A percentile compares a stretch with the other conserved stretches of the same genome.
These are phyloP conservation scores for Erodium chrysanthum DNA, from an alignment of 441 rosid genomes.

Conservation along the genomic window DNA sequence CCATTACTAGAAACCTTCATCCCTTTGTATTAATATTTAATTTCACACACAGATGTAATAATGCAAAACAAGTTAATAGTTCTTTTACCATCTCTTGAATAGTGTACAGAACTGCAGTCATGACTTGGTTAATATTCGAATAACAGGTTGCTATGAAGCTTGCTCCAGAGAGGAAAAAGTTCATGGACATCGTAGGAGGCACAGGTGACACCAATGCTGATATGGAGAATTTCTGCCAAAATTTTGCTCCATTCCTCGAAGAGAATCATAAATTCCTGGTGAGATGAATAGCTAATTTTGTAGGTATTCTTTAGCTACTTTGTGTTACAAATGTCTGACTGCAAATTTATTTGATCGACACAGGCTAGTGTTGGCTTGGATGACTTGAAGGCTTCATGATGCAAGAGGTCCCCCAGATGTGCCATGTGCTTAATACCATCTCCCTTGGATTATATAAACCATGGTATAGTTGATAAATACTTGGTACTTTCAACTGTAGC, in stretches of 20 bases:
- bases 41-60: too few relatives aligned
- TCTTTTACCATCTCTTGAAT: too few relatives aligned
- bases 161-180: slow-evolving; percentile 91
- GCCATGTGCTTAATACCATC: too few relatives aligned
- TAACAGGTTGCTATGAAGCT: slow-evolving; percentile 81
- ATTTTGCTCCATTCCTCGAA: slow-evolving; percentile 65
- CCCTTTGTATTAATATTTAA: too few relatives aligned
- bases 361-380: not conserved
- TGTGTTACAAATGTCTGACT: not conserved
- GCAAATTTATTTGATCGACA: too few relatives aligned
- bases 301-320: too few relatives aligned
- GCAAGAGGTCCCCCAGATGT: too few relatives aligned
- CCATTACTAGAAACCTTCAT: too few relatives aligned
- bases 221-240: slow-evolving; percentile 71
- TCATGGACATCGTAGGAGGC: slow-evolving; percentile 77
- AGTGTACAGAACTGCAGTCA: not conserved
- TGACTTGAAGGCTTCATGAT: too few relatives aligned
- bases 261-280: slow-evolving; percentile 91
- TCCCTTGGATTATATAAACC: too few relatives aligned
- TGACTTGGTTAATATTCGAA: slow-evolving; percentile 8
- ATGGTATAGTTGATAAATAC: too few relatives aligned
- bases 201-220: slow-evolving; percentile 62
- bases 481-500: too few relatives aligned
- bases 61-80: not conserved
- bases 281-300: slow-evolving; percentile 13